phyloP scores from a whole-genome alignment of 805 yeast genomes.

The Wilhelminamyces savonicus region DNA sequence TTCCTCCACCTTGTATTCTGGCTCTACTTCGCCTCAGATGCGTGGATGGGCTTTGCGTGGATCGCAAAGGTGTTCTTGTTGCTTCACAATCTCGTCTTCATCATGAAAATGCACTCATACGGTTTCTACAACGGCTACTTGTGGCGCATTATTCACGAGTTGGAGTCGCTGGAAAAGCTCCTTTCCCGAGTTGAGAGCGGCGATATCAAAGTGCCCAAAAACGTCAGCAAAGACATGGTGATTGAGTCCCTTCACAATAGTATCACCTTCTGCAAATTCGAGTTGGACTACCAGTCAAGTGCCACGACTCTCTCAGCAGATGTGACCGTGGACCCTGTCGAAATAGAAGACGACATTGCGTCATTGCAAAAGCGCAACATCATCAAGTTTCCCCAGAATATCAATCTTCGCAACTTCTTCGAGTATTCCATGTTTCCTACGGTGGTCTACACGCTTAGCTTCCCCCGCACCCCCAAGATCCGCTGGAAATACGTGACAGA shows the following conservation, averaged over 20 bases:
- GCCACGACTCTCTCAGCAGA: no score
- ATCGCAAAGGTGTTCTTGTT: slow-evolving; percentile 80
- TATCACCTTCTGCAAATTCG: slow-evolving; percentile 65
- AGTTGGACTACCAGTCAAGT: slow-evolving; percentile 53
- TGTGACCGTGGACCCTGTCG: slow-evolving; percentile 2
- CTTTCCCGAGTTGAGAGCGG: slow-evolving; percentile 32
- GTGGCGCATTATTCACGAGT: slow-evolving; percentile 57
- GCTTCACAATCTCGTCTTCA: slow-evolving; percentile 74
- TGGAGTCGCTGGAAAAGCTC: slow-evolving; percentile 41
- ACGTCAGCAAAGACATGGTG: slow-evolving; percentile 18
- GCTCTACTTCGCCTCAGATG: slow-evolving; percentile 47
- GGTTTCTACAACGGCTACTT: slow-evolving; percentile 89
- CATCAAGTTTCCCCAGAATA: slow-evolving; percentile 63
- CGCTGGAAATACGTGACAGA: slow-evolving; percentile 63
- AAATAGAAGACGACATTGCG: slow-evolving; percentile 1
- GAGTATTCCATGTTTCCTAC: slow-evolving; percentile 86
- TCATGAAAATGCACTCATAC: slow-evolving; percentile 96
- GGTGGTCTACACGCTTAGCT: slow-evolving; percentile 73
- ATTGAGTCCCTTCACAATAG: slow-evolving; percentile 30
- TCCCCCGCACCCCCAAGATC: slow-evolving; percentile 67
- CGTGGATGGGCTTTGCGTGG: slow-evolving; percentile 65
- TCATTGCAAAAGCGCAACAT: slow-evolving; percentile 6
- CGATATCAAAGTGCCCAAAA: slow-evolving; percentile 6
- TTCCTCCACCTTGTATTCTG: slow-evolving; percentile 45
- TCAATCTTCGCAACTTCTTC: slow-evolving; percentile 61